phyloP scores from a whole-genome alignment of 352 stramenopile genomes.

The Pythium brassicae region DNA sequence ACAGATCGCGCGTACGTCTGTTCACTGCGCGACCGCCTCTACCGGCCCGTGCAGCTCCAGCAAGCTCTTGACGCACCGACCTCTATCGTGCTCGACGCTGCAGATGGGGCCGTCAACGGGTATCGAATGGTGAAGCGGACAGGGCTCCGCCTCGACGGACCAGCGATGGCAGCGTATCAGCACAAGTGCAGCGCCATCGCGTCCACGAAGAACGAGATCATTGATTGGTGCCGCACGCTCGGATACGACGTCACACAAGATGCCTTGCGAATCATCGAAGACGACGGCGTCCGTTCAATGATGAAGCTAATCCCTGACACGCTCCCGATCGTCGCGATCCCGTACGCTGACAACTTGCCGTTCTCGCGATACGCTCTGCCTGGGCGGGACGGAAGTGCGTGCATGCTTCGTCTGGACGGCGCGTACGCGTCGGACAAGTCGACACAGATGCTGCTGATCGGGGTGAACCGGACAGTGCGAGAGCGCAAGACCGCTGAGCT shows the following conservation, averaged over 20 bases:
- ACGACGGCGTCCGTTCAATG: slow-evolving; percentile 1
- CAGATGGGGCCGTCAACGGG: slow-evolving; percentile 13
- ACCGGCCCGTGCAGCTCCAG: slow-evolving; percentile 27
- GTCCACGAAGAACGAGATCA: slow-evolving; percentile 16
- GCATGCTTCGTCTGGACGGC: slow-evolving; percentile 12
- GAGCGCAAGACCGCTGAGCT: neutral
- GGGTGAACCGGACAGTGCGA: slow-evolving; percentile 1
- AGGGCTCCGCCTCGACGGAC: neutral
- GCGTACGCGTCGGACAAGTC: slow-evolving; percentile 13
- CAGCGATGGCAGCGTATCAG: slow-evolving; percentile 1
- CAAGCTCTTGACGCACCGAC: neutral
- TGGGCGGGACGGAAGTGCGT: slow-evolving; percentile 12
- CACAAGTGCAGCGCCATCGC: slow-evolving; percentile 12
- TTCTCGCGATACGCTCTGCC: slow-evolving; percentile 7
- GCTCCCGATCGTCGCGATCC: slow-evolving; percentile 17
- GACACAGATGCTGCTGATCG: neutral
- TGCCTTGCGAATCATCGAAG: slow-evolving; percentile 13
- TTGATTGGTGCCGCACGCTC: slow-evolving; percentile 12
- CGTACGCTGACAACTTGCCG: slow-evolving; percentile 15
- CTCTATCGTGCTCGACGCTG: slow-evolving; percentile 9
- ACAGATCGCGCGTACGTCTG: slow-evolving; percentile 37
- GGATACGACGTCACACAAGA: slow-evolving; percentile 23
- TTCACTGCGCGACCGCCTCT: slow-evolving; percentile 16
- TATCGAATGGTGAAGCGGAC: slow-evolving; percentile 21
- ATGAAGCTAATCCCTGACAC: slow-evolving; percentile 8